Evolutionary conservation across 768 basidiomycete genomes (phyloP).

Genomic region (Trametes cubensis): DNA sequence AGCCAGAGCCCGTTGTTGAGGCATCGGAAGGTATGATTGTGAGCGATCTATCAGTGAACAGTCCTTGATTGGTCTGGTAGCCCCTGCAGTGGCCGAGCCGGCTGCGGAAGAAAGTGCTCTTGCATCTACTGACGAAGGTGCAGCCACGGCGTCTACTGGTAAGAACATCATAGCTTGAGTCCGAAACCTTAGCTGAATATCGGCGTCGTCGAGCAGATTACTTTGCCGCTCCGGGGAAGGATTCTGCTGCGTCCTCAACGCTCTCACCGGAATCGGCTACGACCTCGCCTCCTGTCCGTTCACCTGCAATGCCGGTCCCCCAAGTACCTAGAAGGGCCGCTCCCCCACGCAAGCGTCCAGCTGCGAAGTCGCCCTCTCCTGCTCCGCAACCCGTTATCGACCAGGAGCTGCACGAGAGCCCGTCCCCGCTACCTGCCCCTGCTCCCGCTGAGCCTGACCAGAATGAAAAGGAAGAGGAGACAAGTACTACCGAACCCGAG

Average conservation of each 20-base stretch:
- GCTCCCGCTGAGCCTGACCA: background rate
- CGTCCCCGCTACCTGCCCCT: constrained; percentile 24
- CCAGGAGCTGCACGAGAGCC: constrained; percentile 30
- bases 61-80: constrained; percentile 1
- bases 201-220: constrained; percentile 21
- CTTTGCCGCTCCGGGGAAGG: constrained; percentile 20
- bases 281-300: constrained; percentile 38
- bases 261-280: constrained; percentile 30
- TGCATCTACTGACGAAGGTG: background rate
- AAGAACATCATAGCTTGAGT: background rate
- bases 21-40: constrained; percentile 7
- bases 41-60: background rate
- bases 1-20: constrained; percentile 12
- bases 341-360: constrained; percentile 69
- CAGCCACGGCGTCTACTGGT: constrained; percentile 13
- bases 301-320: constrained; percentile 71
- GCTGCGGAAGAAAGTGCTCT: background rate
- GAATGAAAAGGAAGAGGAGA: constrained; percentile 8
- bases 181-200: background rate
- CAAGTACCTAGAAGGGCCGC: constrained; percentile 72
- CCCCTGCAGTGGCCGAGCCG: constrained; percentile 2
- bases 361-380: constrained; percentile 53
- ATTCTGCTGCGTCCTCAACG: constrained; percentile 21
- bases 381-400: constrained; percentile 23
- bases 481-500: constrained; percentile 10